phyloP scores from a whole-genome alignment of 148 eudicot genomes.

The Cornus controversa region DNA sequence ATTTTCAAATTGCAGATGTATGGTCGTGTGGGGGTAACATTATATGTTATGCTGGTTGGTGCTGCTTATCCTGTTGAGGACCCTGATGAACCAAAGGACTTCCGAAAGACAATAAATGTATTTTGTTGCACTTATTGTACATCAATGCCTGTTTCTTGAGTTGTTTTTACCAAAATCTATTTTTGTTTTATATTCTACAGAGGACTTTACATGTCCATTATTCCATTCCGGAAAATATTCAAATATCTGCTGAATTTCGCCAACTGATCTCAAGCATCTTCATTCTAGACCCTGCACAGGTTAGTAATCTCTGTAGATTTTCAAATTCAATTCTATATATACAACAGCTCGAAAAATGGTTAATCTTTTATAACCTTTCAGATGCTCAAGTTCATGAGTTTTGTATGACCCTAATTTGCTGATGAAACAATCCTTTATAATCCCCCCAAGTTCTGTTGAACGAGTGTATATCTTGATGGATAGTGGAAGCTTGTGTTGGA shows the following conservation, averaged over 20 bases:
- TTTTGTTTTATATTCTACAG: slow-evolving; percentile 54
- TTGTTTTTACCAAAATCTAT: slow-evolving; percentile 7
- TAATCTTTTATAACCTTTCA: neutral
- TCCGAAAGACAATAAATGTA: slow-evolving; percentile 82
- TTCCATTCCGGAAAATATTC: slow-evolving; percentile 66
- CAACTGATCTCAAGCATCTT: slow-evolving; percentile 95
- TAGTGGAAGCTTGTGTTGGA: neutral
- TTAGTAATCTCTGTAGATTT: slow-evolving; percentile 28
- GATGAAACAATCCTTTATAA: neutral
- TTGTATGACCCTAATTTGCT: neutral
- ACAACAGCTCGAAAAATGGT: neutral
- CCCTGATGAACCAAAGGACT: slow-evolving; percentile 83
- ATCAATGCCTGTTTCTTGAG: neutral
- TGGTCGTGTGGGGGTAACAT: slow-evolving; percentile 98
- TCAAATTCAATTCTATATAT: neutral
- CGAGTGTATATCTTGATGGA: neutral
- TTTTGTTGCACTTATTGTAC: neutral
- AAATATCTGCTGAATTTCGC: slow-evolving; percentile 68
- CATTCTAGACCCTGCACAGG: slow-evolving; percentile 77
- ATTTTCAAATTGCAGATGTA: slow-evolving; percentile 88
- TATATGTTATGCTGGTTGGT: slow-evolving; percentile 92
- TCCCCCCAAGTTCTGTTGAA: neutral
- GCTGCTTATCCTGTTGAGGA: slow-evolving; percentile 94
- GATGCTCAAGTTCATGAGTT: neutral
- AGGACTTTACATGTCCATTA: slow-evolving; percentile 84